Base-by-base conservation (phyloP, 2,329 filamentous ascomycete species). In the Clonostachys rosea region DNA sequence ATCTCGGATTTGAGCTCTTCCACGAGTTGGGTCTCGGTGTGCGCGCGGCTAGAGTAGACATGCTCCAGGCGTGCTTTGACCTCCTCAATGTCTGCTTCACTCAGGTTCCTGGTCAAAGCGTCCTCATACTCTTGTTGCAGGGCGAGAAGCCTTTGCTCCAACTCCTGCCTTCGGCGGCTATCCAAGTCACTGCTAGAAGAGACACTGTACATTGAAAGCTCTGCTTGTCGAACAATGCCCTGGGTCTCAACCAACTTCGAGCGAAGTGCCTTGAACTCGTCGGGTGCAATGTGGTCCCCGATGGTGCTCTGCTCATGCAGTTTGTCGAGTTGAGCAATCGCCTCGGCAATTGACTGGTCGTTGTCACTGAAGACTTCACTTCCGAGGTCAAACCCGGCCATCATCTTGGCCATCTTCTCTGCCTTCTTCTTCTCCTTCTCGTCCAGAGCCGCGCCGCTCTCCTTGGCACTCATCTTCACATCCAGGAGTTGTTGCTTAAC, bases 341-440 rank as follows among this genome's bases (percentile, higher is more conserved):
- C 86, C 52, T 87, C 83, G 50, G 88, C 83, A 49, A 99, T 89
- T 44, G 83, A 85, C 53, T 86, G 81, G 67, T 99, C 94, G 57
- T 96, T 96, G 49, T 94, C 88, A 56, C 91, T 96, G 65, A 97
- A 95, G 34, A 95, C 85, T 49, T 96, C 91, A 43, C 87, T 86
- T 41, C 91, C 92, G 34, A 99, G 81, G 60, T 99, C 92, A 59
- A 99, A 97, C 5, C 92, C 91, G 49, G 94, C 94, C 92, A 99
- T 96, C 94, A 99, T 99, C 78, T 96, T 89, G 40, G 94, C 94
- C 94, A 99, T 99, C 70, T 95, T 94, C 72, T 99, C 94, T 1
- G 91, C 90, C 78, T 99, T 99, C 73, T 91, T 91, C 76, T 91
- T 92, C 70, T 97, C 95, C 77, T 99, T 99, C 70, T 97, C 94